Evolutionary conservation across 2,329 filamentous ascomycete species (phyloP).

Genomic region (Trichoderma koningii): DNA sequence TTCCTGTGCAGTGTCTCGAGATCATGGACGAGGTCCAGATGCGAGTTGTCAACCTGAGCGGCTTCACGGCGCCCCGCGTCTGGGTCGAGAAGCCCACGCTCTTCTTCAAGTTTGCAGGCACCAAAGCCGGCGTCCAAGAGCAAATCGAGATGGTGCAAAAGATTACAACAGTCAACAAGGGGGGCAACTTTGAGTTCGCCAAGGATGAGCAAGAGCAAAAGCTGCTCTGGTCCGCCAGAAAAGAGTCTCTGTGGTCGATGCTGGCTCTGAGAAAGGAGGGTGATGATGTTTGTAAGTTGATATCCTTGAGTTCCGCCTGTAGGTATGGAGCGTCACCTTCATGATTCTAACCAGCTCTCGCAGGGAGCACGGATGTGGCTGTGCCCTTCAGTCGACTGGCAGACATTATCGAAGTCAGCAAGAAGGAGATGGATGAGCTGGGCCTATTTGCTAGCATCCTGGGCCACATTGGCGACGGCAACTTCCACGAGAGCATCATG

Average conservation of each 20-base stretch:
- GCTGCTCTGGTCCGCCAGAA: slow-evolving; percentile 77
- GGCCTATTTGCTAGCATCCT: slow-evolving; percentile 85
- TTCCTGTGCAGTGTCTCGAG: slow-evolving; percentile 77
- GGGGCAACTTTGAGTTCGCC: slow-evolving; percentile 74
- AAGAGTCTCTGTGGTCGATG: slow-evolving; percentile 84
- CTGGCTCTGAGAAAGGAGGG: slow-evolving; percentile 66
- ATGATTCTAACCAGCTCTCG: neutral
- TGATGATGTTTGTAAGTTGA: slow-evolving; percentile 68
- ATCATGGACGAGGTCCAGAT: slow-evolving; percentile 90
- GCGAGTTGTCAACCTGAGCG: slow-evolving; percentile 75
- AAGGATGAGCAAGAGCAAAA: slow-evolving; percentile 69
- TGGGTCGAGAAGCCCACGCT: slow-evolving; percentile 78
- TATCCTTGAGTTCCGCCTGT: neutral
- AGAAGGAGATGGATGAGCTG: slow-evolving; percentile 84
- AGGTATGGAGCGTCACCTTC: neutral
- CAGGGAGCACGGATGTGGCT: slow-evolving; percentile 79
- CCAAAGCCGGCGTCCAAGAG: slow-evolving; percentile 73
- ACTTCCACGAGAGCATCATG: slow-evolving; percentile 92
- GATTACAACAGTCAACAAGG: slow-evolving; percentile 66
- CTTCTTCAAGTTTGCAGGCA: slow-evolving; percentile 86
- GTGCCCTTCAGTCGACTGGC: slow-evolving; percentile 76
- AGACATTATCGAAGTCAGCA: slow-evolving; percentile 78
- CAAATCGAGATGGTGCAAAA: slow-evolving; percentile 69
- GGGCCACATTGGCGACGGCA: slow-evolving; percentile 90
- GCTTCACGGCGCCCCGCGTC: slow-evolving; percentile 65